Base-by-base conservation (phyloP, 306 rosid genomes). In the Vigna nakashimae region DNA sequence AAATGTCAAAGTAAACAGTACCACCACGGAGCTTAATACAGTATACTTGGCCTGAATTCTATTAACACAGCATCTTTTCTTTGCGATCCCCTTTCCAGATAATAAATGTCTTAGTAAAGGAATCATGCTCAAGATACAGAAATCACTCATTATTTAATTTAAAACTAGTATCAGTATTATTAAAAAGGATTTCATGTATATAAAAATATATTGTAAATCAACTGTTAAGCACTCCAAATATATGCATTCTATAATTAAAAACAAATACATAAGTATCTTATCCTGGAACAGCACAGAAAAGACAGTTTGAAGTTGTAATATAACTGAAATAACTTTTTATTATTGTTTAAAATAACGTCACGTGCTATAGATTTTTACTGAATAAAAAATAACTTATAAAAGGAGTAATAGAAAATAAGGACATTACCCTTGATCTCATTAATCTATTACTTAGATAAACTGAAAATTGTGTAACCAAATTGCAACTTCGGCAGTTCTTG, bases 121-220 rank as follows among this genome's bases (percentile, higher is more conserved):
- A 62, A 30, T 4, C 57, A 75, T 52, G 78, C 51, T 56, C 63
- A 18, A 45, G 65, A 26, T 73, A 43, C 18, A 55, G 38, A 45
- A 66, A 22, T 18, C 51, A 24, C 38, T 55, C 28, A 73, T 20
- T 68, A 2, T 70, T 15, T 16, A 49, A 15, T 16, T 71, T 50
- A 53, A 79, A 71, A 71, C 22, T 62, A 69, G 10, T n/a, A 68
- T 50, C 16, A 62, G 26, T 4, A 20, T 40, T 38, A 79, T 32
- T 80, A 66, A 65, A 66, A 68, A 40, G 62, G 57, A 63, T 55
- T 72, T 30, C 79, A 52, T 53, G 18, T 50, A 71, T 62, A 43
- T 4, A 10, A 30, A 16, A 30, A 74, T 73, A 57, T 73, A 26
- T 22, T 40, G 22, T 13, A 30, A 28, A 49, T 48, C 71, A 75